These are phyloP conservation scores for Pedinophyceae sp. DNA, from an alignment of 139 green algal genomes.

Conservation along the genomic window DNA sequence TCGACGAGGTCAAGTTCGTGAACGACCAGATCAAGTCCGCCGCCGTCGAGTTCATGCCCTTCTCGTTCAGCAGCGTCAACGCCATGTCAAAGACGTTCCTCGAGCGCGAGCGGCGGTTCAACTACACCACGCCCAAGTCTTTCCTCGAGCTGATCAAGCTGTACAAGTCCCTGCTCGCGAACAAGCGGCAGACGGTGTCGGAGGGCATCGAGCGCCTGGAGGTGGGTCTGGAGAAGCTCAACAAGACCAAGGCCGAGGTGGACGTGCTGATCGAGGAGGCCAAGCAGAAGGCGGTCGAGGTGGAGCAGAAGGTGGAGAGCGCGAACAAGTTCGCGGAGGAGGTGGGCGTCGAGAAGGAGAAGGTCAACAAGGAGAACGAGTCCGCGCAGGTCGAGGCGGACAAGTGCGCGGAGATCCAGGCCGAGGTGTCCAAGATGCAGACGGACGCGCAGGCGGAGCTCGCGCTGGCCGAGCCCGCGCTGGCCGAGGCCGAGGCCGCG, in stretches of 20 bases:
- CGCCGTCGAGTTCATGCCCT: constrained; percentile 75
- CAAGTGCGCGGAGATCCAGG: constrained; percentile 59
- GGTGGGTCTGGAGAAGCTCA: constrained; percentile 58
- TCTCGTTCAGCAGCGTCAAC: constrained; percentile 62
- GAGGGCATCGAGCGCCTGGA: constrained; percentile 46
- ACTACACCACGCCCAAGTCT: constrained; percentile 81
- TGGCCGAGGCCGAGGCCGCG: constrained; percentile 58
- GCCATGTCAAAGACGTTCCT: constrained; percentile 16
- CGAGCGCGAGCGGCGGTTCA: constrained; percentile 50
- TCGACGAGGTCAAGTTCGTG: constrained; percentile 55
- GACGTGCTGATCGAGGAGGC: constrained; percentile 73
- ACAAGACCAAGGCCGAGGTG: constrained; percentile 63
- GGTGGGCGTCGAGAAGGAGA: constrained; percentile 72
- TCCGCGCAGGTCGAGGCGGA: constrained; percentile 59
- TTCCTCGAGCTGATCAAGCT: constrained; percentile 83
- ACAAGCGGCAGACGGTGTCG: constrained; percentile 39
- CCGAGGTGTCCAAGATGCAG: constrained; percentile 66
- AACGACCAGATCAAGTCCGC: constrained; percentile 37
- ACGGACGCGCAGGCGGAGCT: constrained; percentile 58
- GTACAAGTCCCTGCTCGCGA: constrained; percentile 59
- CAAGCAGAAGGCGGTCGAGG: constrained; percentile 63
- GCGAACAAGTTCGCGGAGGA: constrained; percentile 70
- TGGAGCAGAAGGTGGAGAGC: constrained; percentile 66
- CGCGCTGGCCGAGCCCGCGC: constrained; percentile 65
- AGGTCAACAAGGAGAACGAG: constrained; percentile 68